These are phyloP conservation scores for Brasilioporus rufonigricans DNA, from an alignment of 768 basidiomycete genomes.

Conservation along the genomic window DNA sequence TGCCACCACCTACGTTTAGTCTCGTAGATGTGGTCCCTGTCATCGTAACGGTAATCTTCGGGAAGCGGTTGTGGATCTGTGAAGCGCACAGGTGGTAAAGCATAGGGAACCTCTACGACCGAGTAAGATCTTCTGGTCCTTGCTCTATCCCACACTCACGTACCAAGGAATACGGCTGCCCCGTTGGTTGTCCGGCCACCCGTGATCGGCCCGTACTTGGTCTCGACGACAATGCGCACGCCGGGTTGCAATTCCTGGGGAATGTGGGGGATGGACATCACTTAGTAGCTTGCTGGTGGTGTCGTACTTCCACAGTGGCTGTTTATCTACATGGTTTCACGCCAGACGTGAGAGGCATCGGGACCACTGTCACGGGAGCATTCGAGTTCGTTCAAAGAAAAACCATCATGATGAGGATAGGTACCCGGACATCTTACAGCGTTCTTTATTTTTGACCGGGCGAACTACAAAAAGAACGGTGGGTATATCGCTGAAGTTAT, in stretches of 20 bases:
- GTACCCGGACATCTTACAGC: no score
- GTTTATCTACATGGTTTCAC: no score
- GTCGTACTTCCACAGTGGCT: no score
- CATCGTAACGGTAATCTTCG: slow-evolving; percentile 50
- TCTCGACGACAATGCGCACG: slow-evolving; percentile 47
- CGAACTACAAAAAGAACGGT: no score
- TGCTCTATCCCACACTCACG: background rate
- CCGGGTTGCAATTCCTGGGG: slow-evolving; percentile 52
- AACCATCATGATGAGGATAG: no score
- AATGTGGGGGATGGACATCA: slow-evolving; percentile 39
- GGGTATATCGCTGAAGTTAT: no score
- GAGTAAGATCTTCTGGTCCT: no score
- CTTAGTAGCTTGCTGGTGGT: no score
- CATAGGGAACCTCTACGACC: slow-evolving; percentile 81
- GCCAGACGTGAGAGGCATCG: no score
- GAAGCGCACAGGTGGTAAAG: slow-evolving; percentile 62
- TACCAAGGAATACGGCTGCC: slow-evolving; percentile 62
- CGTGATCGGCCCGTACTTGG: slow-evolving; percentile 32
- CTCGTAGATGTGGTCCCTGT: slow-evolving; percentile 61
- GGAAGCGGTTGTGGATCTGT: slow-evolving; percentile 55
- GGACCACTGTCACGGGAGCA: no score
- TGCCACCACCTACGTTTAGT: slow-evolving; percentile 43
- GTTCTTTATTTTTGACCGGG: no score
- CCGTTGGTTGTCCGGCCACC: slow-evolving; percentile 44
- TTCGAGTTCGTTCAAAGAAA: no score